Evolutionary conservation across 805 yeast genomes (phyloP).

Genomic region (Vanderwaltozyma tropicalis): DNA sequence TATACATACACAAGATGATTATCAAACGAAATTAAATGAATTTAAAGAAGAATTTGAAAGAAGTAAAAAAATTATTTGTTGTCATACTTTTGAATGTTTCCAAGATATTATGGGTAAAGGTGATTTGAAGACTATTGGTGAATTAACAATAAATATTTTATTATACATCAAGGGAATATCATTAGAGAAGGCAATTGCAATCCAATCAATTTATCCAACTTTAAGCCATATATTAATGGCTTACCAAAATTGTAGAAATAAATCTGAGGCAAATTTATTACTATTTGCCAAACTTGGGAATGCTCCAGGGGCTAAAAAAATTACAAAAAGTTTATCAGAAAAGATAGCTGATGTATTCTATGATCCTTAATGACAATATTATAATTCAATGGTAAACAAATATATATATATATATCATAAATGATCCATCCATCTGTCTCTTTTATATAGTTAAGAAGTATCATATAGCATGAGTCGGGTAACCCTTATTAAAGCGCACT

Average conservation of each 20-base stretch:
- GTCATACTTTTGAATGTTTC: constrained; percentile 45
- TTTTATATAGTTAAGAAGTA: too few species aligned
- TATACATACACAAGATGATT: constrained; percentile 42
- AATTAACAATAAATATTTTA: constrained; percentile 63
- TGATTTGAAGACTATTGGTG: constrained; percentile 59
- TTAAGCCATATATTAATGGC: constrained; percentile 42
- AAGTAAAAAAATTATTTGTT: constrained; percentile 27
- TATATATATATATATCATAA: background rate
- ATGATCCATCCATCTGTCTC: too few species aligned
- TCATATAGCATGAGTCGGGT: too few species aligned
- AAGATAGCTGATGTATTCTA: constrained; percentile 21
- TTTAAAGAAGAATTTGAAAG: constrained; percentile 39
- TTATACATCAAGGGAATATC: constrained; percentile 76
- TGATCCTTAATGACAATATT: background rate
- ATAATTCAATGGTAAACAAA: background rate
- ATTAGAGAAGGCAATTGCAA: constrained; percentile 69
- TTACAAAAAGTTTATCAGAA: constrained; percentile 26
- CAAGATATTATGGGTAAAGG: constrained; percentile 62
- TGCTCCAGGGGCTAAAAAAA: constrained; percentile 27
- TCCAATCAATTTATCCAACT: constrained; percentile 64
- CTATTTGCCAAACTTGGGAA: constrained; percentile 20
- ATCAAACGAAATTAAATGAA: constrained; percentile 30
- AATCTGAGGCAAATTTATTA: constrained; percentile 19
- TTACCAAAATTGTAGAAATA: constrained; percentile 18
- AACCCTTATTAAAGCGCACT: too few species aligned